Base-by-base conservation (phyloP, 2,329 filamentous ascomycete species). In the Botrytis squamosa region DNA sequence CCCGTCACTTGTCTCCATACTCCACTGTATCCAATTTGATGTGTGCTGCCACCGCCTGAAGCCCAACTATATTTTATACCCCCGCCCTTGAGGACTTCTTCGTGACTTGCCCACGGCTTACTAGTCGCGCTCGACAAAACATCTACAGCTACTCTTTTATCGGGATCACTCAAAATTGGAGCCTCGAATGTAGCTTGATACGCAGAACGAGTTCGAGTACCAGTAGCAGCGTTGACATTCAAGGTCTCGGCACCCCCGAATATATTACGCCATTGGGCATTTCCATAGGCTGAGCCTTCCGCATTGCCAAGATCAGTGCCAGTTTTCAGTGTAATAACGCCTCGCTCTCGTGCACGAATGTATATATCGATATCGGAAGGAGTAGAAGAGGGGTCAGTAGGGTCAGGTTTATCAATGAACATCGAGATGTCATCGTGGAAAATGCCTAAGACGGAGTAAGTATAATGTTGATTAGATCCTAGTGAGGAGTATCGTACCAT, bases 221-320 rank as follows among this genome's bases (percentile, higher is more conserved):
- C 96, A 38, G 95, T 85, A 46, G 94, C 95, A 67, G 93, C 95
- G 80, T 97, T 95, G 74, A 97, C 85, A 70, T 93, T 93, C 76
- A 99, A 84, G 73, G 92, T 92, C 85, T 99, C 96, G 38, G 95
- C 96, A 57, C 96, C 96, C 70, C 96, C 96, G 81, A 99, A 93
- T 74, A 99, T 88, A 83, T 99, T 99, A 78, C 96, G 91, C 86
- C 94, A 91, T 70, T 95, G 87, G 63, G 94, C 87, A 77, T 96
- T 95, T 77, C 93, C 91, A 81, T 97, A 98, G 6, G 95, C 95
- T 12, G 95, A 97, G 52, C 95, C 96, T 83, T 99, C 96, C 36
- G 93, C 91, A 80, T 97, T 97, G 76, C 96, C 96, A 64, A 97
- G 88, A 81, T 98, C 95, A 14, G 96, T 98, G 74, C 96, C 96